Conservation (phyloP, 2,329 filamentous ascomycete species). For the Diaporthe citriasiana region DNA sequence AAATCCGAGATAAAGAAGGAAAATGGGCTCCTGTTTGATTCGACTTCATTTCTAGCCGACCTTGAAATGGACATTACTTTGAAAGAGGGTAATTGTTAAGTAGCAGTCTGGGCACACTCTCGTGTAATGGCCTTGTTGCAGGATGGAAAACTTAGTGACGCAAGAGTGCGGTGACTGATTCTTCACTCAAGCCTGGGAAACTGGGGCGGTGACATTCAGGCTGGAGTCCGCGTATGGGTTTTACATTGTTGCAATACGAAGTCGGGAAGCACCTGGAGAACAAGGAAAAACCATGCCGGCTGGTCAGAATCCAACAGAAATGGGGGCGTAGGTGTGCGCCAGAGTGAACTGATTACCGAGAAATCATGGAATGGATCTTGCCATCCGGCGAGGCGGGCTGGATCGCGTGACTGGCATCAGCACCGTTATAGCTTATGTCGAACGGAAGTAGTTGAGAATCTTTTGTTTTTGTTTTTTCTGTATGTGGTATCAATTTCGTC, state of each 20-base stretch:
- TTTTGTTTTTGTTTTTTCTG: conserved; percentile 12
- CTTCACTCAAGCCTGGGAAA: not conserved
- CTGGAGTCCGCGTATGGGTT: not conserved
- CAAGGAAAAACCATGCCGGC: too few relatives aligned
- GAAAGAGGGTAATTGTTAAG: not conserved
- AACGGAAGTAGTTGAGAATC: conserved; percentile 7
- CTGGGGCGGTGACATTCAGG: not conserved
- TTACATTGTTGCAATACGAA: not conserved
- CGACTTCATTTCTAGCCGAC: not conserved
- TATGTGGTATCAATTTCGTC: conserved; percentile 27
- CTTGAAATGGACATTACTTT: not conserved
- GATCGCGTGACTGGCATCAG: not conserved
- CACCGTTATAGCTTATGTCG: not conserved
- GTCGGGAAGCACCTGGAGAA: not conserved
- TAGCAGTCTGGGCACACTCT: not conserved
- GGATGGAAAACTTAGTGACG: not conserved
- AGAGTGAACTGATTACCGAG: not conserved
- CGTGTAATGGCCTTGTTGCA: not conserved
- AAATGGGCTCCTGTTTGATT: too few relatives aligned
- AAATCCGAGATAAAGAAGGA: not conserved
- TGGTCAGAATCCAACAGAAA: not conserved
- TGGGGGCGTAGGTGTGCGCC: not conserved
- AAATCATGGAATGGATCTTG: not conserved
- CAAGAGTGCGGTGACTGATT: too few relatives aligned
- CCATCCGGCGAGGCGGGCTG: not conserved